These are phyloP conservation scores for Entomophthora muscae DNA, from an alignment of 371 early-diverging fungal genomes.

Conservation along the genomic window DNA sequence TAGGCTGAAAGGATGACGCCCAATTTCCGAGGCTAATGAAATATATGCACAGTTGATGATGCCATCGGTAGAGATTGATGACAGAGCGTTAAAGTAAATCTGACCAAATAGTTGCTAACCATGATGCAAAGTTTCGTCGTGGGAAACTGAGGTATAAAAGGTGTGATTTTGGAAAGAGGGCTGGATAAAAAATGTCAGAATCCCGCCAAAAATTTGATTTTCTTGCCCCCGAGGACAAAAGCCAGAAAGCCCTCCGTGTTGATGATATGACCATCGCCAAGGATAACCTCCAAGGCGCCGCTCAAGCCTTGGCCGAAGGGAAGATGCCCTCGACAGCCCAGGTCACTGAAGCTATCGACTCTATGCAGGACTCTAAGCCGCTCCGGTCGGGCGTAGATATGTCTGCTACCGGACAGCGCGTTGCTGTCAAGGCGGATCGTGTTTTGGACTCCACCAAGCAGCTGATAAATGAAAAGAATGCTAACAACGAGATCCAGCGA, in stretches of 20 bases:
- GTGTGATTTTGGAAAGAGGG: too few species aligned
- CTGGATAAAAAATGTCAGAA: slow-evolving; percentile 6
- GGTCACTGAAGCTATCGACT: slow-evolving; percentile 8
- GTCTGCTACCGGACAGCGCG: slow-evolving; percentile 11
- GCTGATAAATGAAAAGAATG: slow-evolving; percentile 12
- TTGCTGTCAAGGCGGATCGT: slow-evolving; percentile 8
- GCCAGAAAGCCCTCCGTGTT: neutral
- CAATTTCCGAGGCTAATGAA: too few species aligned
- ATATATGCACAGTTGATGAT: too few species aligned
- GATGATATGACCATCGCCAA: slow-evolving; percentile 1
- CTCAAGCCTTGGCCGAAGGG: slow-evolving; percentile 10
- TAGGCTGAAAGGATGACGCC: too few species aligned
- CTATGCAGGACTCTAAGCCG: slow-evolving; percentile 11
- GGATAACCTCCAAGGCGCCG: neutral
- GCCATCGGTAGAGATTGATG: too few species aligned
- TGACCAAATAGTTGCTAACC: too few species aligned
- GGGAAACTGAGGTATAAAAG: too few species aligned
- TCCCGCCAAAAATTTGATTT: slow-evolving; percentile 4
- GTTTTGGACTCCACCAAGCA: slow-evolving; percentile 12
- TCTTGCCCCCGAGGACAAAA: neutral
- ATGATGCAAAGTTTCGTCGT: too few species aligned
- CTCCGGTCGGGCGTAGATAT: slow-evolving; percentile 5
- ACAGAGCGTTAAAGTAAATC: too few species aligned
- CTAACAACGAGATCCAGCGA: slow-evolving; percentile 11
- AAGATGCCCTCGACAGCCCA: slow-evolving; percentile 13